Percentiles rank a stretch among this genome's conserved stretches.
These are phyloP conservation scores for Malassezia cuniculi DNA, from an alignment of 1,284 basidiomycete genomes.

Conservation along the genomic window DNA sequence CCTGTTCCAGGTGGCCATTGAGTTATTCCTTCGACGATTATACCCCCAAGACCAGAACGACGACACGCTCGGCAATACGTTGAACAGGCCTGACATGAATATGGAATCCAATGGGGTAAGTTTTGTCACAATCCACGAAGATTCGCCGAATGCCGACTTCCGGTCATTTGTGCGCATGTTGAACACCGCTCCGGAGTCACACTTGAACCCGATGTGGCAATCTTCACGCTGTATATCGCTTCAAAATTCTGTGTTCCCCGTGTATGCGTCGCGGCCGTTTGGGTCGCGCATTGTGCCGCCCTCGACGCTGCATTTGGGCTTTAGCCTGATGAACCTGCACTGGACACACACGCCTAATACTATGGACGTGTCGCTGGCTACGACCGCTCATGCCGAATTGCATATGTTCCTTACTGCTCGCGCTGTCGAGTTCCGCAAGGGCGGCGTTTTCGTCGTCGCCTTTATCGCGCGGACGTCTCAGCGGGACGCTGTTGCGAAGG, in stretches of 20 bases:
- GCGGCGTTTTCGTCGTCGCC: constrained; percentile 45
- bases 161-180: constrained; percentile 35
- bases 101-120: no score
- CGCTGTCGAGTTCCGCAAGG: constrained; percentile 45
- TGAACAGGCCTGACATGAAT: no score
- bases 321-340: constrained; percentile 46
- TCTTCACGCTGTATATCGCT: constrained; percentile 25
- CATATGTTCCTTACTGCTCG: constrained; percentile 43
- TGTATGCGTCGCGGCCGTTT: constrained; percentile 41
- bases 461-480: constrained; percentile 46
- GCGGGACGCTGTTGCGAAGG: no score
- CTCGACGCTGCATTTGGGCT: constrained; percentile 41
- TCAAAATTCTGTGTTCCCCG: constrained; percentile 39
- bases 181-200: constrained; percentile 35
- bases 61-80: no score
- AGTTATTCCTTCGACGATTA: constrained; percentile 34
- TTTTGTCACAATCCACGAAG: constrained; percentile 45
- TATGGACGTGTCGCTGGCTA: constrained; percentile 32
- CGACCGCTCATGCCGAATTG: constrained; percentile 45
- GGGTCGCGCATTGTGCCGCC: constrained; percentile 43
- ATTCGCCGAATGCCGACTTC: constrained; percentile 41
- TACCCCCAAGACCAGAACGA: no score
- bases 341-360: constrained; percentile 43
- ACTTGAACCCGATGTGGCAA: constrained; percentile 38
- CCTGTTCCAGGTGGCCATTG: constrained; percentile 41